A percentile compares a stretch with the other conserved stretches of the same genome.
Evolutionary conservation across 2,329 filamentous ascomycete genomes (phyloP).

Genomic region (Byssochlamys sp.): DNA sequence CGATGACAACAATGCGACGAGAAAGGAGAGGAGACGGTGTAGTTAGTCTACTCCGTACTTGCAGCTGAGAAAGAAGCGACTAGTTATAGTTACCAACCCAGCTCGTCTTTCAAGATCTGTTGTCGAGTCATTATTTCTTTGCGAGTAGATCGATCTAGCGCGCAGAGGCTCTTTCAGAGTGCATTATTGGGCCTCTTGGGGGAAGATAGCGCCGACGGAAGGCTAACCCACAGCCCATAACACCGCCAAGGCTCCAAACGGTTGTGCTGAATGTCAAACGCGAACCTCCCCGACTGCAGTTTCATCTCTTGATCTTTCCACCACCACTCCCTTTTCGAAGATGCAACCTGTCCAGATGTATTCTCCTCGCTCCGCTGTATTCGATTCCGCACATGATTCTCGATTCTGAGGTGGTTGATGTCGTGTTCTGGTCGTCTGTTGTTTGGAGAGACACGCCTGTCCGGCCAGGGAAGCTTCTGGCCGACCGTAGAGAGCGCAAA

Average conservation of each 20-base stretch:
- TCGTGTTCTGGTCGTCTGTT: background rate
- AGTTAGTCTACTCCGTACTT: background rate
- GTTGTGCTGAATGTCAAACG: background rate
- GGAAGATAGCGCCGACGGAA: background rate
- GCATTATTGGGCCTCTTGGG: background rate
- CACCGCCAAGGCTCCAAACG: background rate
- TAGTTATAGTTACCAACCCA: background rate
- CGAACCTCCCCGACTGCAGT: background rate
- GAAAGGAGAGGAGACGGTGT: no score
- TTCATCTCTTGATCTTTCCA: background rate
- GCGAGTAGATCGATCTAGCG: background rate
- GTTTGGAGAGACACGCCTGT: background rate
- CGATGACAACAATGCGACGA: background rate
- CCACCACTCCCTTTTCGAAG: background rate
- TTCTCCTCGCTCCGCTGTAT: background rate
- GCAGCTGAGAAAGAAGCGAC: background rate
- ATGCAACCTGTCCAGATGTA: background rate
- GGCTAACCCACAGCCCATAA: background rate
- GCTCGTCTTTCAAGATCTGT: background rate
- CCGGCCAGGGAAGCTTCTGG: background rate
- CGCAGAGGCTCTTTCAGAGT: background rate
- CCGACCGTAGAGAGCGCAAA: slow-evolving; percentile 7
- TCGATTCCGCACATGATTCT: background rate
- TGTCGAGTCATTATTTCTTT: background rate
- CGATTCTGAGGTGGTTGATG: background rate